These are phyloP conservation scores for Pleurotus ostreatus DNA, from an alignment of 768 basidiomycete species.

Conservation along the genomic window DNA sequence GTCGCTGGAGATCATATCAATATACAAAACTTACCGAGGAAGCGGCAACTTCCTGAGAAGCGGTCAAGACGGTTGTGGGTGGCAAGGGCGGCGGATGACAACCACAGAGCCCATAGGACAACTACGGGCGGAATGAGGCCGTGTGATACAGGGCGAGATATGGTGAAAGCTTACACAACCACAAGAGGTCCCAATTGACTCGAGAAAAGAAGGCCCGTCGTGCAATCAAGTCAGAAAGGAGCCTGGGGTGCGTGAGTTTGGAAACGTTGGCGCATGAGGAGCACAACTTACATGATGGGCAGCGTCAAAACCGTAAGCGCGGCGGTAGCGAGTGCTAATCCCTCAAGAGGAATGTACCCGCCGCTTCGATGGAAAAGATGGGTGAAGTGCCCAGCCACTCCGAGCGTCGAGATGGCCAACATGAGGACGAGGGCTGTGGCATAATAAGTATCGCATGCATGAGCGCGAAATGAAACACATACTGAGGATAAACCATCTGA, in stretches of 20 bases:
- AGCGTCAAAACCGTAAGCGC: slow-evolving; percentile 6
- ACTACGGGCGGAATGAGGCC: slow-evolving; percentile 1
- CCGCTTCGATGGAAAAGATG: background rate
- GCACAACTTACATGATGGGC: slow-evolving; percentile 10
- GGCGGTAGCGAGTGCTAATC: slow-evolving; percentile 11
- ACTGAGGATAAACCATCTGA: background rate
- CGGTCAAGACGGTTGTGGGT: slow-evolving; percentile 1
- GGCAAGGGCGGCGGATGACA: slow-evolving; percentile 10
- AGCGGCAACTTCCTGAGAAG: slow-evolving; percentile 12
- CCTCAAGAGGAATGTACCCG: slow-evolving; percentile 6
- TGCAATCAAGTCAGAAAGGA: slow-evolving; percentile 12
- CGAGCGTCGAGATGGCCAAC: background rate
- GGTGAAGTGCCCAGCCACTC: slow-evolving; percentile 1
- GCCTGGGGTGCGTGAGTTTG: background rate
- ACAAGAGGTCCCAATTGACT: slow-evolving; percentile 11
- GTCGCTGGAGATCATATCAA: too few relatives aligned
- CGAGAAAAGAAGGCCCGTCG: slow-evolving; percentile 12
- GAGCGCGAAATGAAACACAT: background rate
- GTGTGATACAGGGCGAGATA: too few relatives aligned
- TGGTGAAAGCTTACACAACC: slow-evolving; percentile 13
- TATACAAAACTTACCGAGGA: background rate
- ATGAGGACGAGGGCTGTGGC: background rate
- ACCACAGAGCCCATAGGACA: slow-evolving; percentile 12
- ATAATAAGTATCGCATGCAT: background rate
- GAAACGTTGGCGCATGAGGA: too few relatives aligned